These are phyloP conservation scores for Metschnikowia cerradonensis DNA, from an alignment of 805 yeast genomes.

Conservation along the genomic window DNA sequence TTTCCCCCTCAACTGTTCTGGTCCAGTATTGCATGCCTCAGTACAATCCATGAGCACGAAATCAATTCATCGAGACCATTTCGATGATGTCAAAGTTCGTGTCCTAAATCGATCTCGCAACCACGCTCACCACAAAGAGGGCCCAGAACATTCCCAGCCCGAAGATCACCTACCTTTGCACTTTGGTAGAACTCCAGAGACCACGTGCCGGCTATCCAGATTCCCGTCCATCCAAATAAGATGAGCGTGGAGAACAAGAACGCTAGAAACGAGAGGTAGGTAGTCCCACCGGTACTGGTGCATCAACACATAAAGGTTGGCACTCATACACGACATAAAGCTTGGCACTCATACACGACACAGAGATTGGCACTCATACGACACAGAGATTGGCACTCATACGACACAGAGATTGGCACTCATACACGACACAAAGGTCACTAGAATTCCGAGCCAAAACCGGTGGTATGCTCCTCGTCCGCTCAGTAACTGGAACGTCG, in stretches of 20 bases:
- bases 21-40: no score
- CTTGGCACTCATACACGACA: no score
- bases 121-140: constrained; percentile 57
- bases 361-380: no score
- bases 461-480: constrained; percentile 67
- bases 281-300: constrained; percentile 83
- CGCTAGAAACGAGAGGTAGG: constrained; percentile 62
- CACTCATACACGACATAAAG: constrained; percentile 60
- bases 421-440: constrained; percentile 61
- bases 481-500: constrained; percentile 39
- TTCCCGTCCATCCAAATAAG: constrained; percentile 73
- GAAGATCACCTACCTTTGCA: constrained; percentile 47
- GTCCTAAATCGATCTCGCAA: constrained; percentile 21
- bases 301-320: constrained; percentile 60
- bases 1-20: no score
- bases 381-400: no score
- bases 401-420: no score
- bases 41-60: no score
- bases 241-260: constrained; percentile 55
- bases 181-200: constrained; percentile 60
- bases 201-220: constrained; percentile 60
- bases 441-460: constrained; percentile 65
- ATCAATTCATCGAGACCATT: no score
- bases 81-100: no score
- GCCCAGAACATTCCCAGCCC: constrained; percentile 67